Evolutionary conservation across 1,139 yeast genomes (phyloP).

Genomic region (Candida sp.): DNA sequence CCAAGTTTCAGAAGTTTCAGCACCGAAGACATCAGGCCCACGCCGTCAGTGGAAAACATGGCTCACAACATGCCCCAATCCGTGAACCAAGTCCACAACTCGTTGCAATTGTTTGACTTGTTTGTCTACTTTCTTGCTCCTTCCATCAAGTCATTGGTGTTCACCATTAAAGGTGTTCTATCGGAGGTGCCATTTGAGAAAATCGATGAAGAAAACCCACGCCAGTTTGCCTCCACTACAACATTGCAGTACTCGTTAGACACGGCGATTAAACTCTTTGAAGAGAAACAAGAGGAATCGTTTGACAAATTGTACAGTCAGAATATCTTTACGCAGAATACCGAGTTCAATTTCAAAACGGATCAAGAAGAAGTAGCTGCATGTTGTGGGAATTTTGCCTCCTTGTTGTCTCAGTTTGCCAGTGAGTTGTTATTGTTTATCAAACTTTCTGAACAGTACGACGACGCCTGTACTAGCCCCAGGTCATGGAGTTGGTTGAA

Average conservation of each 20-base stretch:
- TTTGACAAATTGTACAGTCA: conserved; percentile 63
- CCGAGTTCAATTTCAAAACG: conserved; percentile 50
- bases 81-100: conserved; percentile 9
- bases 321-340: conserved; percentile 47
- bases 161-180: conserved; percentile 66
- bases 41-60: conserved; percentile 24
- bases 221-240: conserved; percentile 37
- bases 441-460: conserved; percentile 48
- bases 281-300: conserved; percentile 59
- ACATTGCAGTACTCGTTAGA: conserved; percentile 54
- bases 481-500: conserved; percentile 57
- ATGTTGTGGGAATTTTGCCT: conserved; percentile 80
- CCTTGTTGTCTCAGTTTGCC: conserved; percentile 66
- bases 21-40: conserved; percentile 17
- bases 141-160: conserved; percentile 67
- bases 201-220: conserved; percentile 25
- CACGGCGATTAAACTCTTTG: conserved; percentile 58
- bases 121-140: conserved; percentile 76
- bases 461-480: conserved; percentile 23
- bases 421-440: conserved; percentile 58
- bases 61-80: conserved; percentile 36
- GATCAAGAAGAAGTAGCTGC: conserved; percentile 87
- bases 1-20: conserved; percentile 10
- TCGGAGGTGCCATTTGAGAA: conserved; percentile 62
- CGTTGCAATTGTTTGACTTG: conserved; percentile 58